Percentiles rank a stretch among this genome's conserved stretches.
These are phyloP conservation scores for Yamadazyma taylorii DNA, from an alignment of 1,139 yeast genomes.

Conservation along the genomic window DNA sequence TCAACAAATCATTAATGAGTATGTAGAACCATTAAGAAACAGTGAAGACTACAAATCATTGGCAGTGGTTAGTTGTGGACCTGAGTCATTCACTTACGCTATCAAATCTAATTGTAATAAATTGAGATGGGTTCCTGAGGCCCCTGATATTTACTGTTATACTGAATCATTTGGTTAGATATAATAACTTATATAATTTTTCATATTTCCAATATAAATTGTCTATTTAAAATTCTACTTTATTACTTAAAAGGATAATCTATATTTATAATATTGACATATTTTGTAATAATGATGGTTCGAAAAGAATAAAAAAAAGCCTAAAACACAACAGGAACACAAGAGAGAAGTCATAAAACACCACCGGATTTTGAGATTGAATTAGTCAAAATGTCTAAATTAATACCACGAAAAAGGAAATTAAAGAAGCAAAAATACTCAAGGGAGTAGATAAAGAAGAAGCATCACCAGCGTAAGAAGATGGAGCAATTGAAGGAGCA, in stretches of 20 bases:
- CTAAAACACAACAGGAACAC: constrained; percentile 16
- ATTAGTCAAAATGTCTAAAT: constrained; percentile 3
- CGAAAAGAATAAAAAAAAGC: constrained; percentile 1
- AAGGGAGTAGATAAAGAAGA: constrained; percentile 8
- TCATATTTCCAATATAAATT: background rate
- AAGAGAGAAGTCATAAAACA: constrained; percentile 11
- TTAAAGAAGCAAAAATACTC: constrained; percentile 8
- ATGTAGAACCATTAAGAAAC: constrained; percentile 9
- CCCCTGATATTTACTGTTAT: constrained; percentile 39
- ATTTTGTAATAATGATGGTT: background rate
- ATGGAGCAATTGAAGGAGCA: constrained; percentile 2
- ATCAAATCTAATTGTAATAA: constrained; percentile 29
- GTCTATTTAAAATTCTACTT: background rate
- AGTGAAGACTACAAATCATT: constrained; percentile 20
- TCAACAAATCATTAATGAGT: constrained; percentile 6
- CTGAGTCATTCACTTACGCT: constrained; percentile 25
- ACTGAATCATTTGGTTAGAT: constrained; percentile 29
- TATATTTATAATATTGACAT: background rate
- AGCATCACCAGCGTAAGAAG: constrained; percentile 1
- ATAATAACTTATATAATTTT: background rate
- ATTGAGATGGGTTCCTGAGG: constrained; percentile 24
- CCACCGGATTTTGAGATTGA: no score
- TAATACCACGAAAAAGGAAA: constrained; percentile 13
- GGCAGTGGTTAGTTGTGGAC: constrained; percentile 44
- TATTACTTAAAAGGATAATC: no score